Conservation (phyloP, 1,284 basidiomycete genomes). For the Naganishia cerealis region DNA sequence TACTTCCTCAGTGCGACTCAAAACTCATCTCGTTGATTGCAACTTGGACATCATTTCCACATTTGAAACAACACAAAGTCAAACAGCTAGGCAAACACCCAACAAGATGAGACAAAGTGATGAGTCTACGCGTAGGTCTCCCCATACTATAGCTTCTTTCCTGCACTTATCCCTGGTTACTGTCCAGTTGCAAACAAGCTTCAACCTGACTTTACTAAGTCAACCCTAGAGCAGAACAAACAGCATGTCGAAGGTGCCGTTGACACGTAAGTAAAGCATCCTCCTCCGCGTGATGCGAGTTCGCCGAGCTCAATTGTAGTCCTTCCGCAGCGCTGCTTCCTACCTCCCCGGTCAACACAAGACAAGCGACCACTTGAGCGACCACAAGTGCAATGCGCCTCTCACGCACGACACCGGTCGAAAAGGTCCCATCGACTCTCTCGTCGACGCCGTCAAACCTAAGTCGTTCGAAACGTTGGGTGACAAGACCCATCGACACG, state of each 20-base stretch:
- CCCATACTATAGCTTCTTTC: neutral
- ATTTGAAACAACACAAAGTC: too few relatives aligned
- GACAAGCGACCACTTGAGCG: conserved; percentile 26
- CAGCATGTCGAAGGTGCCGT: conserved; percentile 14
- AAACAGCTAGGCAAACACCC: too few relatives aligned
- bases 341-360: conserved; percentile 27
- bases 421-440: conserved; percentile 4
- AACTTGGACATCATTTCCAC: too few relatives aligned
- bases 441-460: conserved; percentile 19
- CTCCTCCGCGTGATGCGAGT: neutral
- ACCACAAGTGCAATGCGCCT: conserved; percentile 23
- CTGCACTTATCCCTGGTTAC: neutral
- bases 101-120: neutral
- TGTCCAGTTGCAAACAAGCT: neutral
- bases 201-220: conserved; percentile 17
- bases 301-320: too few relatives aligned
- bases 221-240: conserved; percentile 1
- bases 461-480: conserved; percentile 19
- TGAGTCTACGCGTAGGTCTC: conserved; percentile 2
- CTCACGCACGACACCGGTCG: conserved; percentile 17
- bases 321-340: conserved; percentile 9
- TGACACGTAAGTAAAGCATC: conserved; percentile 16
- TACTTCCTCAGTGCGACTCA: too few relatives aligned
- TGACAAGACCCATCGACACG: conserved; percentile 17
- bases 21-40: too few relatives aligned